These are phyloP conservation scores for Cladorrhinum sp. DNA, from an alignment of 2,329 filamentous ascomycete genomes.

Conservation along the genomic window DNA sequence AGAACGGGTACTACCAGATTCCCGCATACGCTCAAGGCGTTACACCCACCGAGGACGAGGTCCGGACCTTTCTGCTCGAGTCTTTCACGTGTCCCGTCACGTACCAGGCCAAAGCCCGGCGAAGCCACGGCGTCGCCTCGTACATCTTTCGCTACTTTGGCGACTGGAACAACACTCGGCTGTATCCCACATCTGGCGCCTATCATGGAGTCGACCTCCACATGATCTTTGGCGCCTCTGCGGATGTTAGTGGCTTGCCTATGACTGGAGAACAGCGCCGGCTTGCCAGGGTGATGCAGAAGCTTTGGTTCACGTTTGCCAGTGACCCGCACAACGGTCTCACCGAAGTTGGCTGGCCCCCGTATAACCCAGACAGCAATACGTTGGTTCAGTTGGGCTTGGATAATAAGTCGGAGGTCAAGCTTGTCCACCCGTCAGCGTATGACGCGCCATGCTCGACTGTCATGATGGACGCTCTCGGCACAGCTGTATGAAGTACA, in stretches of 20 bases:
- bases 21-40: constrained; percentile 39
- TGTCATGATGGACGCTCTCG: too few species aligned
- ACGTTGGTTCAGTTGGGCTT: constrained; percentile 5
- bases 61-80: constrained; percentile 40
- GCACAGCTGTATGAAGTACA: too few species aligned
- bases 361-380: constrained; percentile 28
- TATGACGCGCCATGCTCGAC: neutral
- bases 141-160: constrained; percentile 49
- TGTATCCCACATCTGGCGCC: constrained; percentile 44
- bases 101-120: constrained; percentile 37
- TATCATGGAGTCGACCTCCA: constrained; percentile 49
- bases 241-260: constrained; percentile 38
- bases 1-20: constrained; percentile 47
- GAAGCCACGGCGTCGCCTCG: constrained; percentile 34
- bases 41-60: constrained; percentile 38
- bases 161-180: constrained; percentile 47
- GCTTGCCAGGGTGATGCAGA: constrained; percentile 38
- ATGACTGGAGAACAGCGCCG: constrained; percentile 31
- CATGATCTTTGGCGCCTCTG: constrained; percentile 45
- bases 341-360: constrained; percentile 37
- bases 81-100: constrained; percentile 46
- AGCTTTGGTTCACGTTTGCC: constrained; percentile 41
- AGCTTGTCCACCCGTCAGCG: neutral
- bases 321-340: constrained; percentile 37
- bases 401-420: neutral